Conservation (phyloP, 805 yeast species). For the Pichia paraexigua region DNA sequence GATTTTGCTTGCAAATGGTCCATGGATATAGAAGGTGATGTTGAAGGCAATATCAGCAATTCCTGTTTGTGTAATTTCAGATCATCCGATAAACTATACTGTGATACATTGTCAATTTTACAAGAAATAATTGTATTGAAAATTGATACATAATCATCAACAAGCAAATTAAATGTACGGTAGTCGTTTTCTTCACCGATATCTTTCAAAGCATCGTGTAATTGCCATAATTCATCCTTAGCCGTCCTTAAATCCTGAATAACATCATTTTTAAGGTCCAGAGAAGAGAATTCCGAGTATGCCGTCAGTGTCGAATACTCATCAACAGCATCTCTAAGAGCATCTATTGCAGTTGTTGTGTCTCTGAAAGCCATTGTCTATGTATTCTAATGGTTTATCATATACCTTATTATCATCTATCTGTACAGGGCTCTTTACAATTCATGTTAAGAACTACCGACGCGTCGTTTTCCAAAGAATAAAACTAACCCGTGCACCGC, state of each 20-base stretch:
- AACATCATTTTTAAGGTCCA: not conserved
- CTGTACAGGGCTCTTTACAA: too few relatives aligned
- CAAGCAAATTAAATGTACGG: not conserved
- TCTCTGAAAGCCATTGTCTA: not conserved
- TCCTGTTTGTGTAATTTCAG: not conserved
- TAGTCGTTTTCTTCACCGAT: not conserved
- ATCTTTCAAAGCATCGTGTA: not conserved
- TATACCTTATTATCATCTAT: too few relatives aligned
- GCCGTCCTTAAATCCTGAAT: not conserved
- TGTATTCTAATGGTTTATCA: too few relatives aligned
- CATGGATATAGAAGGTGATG: not conserved
- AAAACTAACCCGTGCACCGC: not conserved
- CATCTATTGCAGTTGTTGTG: not conserved
- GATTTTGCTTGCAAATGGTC: constrained; percentile 9
- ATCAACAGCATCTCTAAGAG: not conserved
- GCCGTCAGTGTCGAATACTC: not conserved
- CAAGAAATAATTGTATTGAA: not conserved
- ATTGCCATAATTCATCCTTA: not conserved
- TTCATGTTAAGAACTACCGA: not conserved
- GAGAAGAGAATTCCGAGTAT: not conserved
- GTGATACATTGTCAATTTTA: not conserved
- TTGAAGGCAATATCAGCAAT: not conserved
- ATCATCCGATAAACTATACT: not conserved
- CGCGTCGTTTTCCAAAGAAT: not conserved
- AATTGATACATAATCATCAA: not conserved